Conservation (phyloP, 2,329 filamentous ascomycete species). For the Phialophora verrucosa region DNA sequence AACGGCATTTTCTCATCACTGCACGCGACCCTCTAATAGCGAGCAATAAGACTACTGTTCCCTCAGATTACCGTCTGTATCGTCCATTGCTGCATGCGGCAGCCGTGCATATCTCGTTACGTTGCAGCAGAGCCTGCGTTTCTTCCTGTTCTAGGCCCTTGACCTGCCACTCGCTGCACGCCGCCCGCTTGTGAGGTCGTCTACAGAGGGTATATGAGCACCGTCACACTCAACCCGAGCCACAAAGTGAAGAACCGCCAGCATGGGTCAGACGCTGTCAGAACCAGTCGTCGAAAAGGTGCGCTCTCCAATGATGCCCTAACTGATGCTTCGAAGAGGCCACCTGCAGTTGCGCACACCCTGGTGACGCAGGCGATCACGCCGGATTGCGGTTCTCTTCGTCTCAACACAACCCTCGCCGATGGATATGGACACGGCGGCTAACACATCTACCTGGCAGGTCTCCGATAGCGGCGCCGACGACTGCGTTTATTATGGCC, state of each 20-base stretch:
- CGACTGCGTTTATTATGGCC: constrained; percentile 89
- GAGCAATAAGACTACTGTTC: constrained; percentile 38
- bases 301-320: constrained; percentile 39
- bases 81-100: constrained; percentile 22
- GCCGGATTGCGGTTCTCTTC: background rate
- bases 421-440: background rate
- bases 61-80: constrained; percentile 41
- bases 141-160: constrained; percentile 36
- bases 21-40: constrained; percentile 35
- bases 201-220: constrained; percentile 30
- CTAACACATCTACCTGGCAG: constrained; percentile 54
- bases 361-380: background rate
- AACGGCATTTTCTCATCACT: constrained; percentile 23
- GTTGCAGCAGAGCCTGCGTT: constrained; percentile 23
- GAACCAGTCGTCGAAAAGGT: constrained; percentile 99
- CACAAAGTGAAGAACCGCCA: constrained; percentile 41
- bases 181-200: constrained; percentile 34
- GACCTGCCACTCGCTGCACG: constrained; percentile 26
- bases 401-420: background rate
- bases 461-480: constrained; percentile 87
- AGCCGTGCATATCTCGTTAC: constrained; percentile 20
- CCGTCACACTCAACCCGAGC: constrained; percentile 17
- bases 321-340: background rate
- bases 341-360: background rate
- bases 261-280: constrained; percentile 98